Evolutionary conservation across 305 asterid genomes (phyloP), one percentile per base, ranked within the genome.

Genomic region (Fraxinus dipetala): DNA sequence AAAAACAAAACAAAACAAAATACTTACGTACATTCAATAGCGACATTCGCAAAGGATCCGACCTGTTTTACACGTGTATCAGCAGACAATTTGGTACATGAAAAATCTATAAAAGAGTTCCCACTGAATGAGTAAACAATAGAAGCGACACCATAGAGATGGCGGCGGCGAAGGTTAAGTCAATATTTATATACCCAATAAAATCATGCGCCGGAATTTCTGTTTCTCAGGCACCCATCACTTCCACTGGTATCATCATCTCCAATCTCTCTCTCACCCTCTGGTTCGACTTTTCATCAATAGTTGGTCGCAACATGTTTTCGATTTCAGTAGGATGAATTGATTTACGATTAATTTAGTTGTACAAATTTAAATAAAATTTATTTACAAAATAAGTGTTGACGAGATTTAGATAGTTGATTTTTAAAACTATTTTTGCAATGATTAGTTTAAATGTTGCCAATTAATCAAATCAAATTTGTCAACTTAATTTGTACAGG

Each of bases 201-300:
- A 94, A 94, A 87, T 94, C 98, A 7, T 92, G 97, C 92, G 91
- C 92, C 2, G 97, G 97, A 32, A 89, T 91, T 75, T 90, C 92
- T 34, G 83, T 92, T 83, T 83, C 88, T 78, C 90, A 84, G 77
- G 97, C 97, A 63, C 88, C 97, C 26, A 78, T 91, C 34, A 48
- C 93, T 81, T 40, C 95, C 78, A 91, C 95, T 30, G 97, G 98
- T 94, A 83, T 34, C 67, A 56, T 56, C 67, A 56, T 56, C 67
- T 18, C 28, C 67, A 18, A 1, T 54, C 24, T n/a, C 63, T 56
- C 61, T 51, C 22, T 51, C 18, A 3, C 61, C 16, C n/a, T 43
- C 48, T 9, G 18, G 22, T 16, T 51, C 7, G 20, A 48, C 20
- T 48, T 14, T 48, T 1, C 59, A 48, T 48, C 20, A 14, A 14